Evolutionary conservation across 1,139 yeast genomes (phyloP), one percentile per base, ranked within the genome.

Genomic region (Blastobotrys raffinosifermentans): DNA sequence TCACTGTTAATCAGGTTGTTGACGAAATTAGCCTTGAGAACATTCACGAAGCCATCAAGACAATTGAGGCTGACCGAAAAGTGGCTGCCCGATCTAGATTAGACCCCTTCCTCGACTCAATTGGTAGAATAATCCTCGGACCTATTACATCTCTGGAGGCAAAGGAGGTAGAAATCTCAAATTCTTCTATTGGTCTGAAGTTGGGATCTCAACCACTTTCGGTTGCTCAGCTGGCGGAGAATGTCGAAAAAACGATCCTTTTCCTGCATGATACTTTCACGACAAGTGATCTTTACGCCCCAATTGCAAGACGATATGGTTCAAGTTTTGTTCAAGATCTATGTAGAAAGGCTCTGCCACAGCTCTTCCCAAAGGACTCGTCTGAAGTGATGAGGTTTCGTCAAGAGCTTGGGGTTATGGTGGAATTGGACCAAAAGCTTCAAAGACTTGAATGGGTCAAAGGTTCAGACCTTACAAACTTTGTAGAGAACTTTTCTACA

Each of bases 261-360:
- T 55, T 44, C 38, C 39, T 55, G 15, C 41, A 50, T 16, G 38
- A 25, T 10, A 16, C 38, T 11, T 43, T 50, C 26, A 36, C 44
- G 10, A 42, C 41, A 6, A 45, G 50, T 14, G 27, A 36, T 5
- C 21, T 54, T 4, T 40, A 44, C 19, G 31, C 23, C 1, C 37
- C 42, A 3, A 44, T 55, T 11, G 39, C 50, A 11, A 49, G 50
- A 19, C 42, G 57, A 18, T 52, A 49, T 29, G 43, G 53, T 3
- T 38, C 49, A n/a, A 29, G 37, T 9, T 29, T 57, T 10, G 35
- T 51, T 7, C 45, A 44, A 6, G 39, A 40, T 9, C 34, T 56
- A 13, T 37, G 45, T 11, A 41, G 36, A 19, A 40, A 35, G 19
- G 41, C 54, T 3, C 34, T 57, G 19, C 50, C 57, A 2, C 23